These are phyloP conservation scores for Microstegium vimineum DNA, from an alignment of 176 grass and related monocot species.

Conservation along the genomic window DNA sequence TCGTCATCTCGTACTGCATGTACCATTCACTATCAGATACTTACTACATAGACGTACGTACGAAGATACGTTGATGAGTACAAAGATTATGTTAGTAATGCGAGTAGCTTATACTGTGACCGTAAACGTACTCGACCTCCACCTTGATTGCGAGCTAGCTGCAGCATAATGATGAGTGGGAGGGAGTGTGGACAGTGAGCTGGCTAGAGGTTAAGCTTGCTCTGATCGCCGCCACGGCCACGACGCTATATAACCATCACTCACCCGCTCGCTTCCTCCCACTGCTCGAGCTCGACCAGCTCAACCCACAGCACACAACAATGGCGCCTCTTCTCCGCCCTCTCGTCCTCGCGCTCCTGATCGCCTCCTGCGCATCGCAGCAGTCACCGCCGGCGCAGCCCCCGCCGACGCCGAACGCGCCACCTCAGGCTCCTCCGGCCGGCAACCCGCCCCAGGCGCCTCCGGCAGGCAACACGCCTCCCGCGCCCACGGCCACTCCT, in stretches of 20 bases:
- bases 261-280: constrained; percentile 38
- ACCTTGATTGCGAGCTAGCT: not conserved
- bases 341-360: constrained; percentile 36
- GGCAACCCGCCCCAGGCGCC: constrained; percentile 32
- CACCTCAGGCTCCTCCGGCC: constrained; percentile 22
- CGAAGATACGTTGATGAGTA: not conserved
- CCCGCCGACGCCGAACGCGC: constrained; percentile 20
- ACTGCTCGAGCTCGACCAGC: constrained; percentile 32
- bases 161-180: constrained; percentile 12
- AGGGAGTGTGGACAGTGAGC: not conserved
- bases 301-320: not conserved
- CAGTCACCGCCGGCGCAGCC: constrained; percentile 36
- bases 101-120: not conserved
- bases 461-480: no score
- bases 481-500: constrained; percentile 16
- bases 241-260: constrained; percentile 37
- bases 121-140: not conserved
- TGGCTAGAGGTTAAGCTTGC: constrained; percentile 1
- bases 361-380: constrained; percentile 58
- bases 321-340: constrained; percentile 40
- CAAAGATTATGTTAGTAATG: not conserved
- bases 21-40: not conserved
- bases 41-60: not conserved
- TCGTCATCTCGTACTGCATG: not conserved
- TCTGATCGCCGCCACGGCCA: not conserved